Conservation (phyloP, 768 basidiomycete genomes). For the Russula dissimulans region DNA sequence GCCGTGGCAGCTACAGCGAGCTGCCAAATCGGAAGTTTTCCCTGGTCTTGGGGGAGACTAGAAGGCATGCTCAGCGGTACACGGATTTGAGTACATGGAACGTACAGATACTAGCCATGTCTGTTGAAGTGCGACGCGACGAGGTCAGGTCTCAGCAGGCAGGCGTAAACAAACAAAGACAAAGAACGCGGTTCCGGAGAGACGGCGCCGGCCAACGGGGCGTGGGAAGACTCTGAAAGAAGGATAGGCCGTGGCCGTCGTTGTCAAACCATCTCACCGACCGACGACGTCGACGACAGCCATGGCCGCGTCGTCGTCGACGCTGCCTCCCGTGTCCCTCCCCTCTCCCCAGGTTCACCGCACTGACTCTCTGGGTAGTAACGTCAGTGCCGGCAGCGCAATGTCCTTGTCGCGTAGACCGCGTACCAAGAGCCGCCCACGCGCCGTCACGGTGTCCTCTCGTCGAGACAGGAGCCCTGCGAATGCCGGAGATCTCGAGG, state of each 20-base stretch:
- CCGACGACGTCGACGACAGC: constrained; percentile 22
- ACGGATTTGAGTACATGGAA: neutral
- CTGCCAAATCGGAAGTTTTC: constrained; percentile 83
- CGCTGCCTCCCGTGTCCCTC: constrained; percentile 18
- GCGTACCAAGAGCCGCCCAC: constrained; percentile 24
- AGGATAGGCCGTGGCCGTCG: neutral
- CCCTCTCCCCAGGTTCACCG: constrained; percentile 20
- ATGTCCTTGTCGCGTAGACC: constrained; percentile 26
- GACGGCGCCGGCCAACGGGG: neutral
- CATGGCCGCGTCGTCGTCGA: constrained; percentile 26
- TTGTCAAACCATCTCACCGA: constrained; percentile 14
- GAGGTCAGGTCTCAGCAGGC: too few relatives aligned
- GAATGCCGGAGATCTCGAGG: constrained; percentile 14
- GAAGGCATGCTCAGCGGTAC: neutral
- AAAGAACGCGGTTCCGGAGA: neutral
- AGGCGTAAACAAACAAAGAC: neutral
- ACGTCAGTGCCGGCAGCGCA: constrained; percentile 21
- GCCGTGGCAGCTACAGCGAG: constrained; percentile 70
- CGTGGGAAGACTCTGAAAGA: constrained; percentile 13
- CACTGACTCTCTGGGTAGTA: constrained; percentile 26
- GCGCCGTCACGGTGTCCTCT: constrained; percentile 21
- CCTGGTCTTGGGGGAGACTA: constrained; percentile 58
- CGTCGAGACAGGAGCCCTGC: constrained; percentile 24
- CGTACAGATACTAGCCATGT: constrained; percentile 1
- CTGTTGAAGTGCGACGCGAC: too few relatives aligned